These are phyloP conservation scores for Hippophae tibetana DNA, from an alignment of 306 rosid genomes.

Conservation along the genomic window DNA sequence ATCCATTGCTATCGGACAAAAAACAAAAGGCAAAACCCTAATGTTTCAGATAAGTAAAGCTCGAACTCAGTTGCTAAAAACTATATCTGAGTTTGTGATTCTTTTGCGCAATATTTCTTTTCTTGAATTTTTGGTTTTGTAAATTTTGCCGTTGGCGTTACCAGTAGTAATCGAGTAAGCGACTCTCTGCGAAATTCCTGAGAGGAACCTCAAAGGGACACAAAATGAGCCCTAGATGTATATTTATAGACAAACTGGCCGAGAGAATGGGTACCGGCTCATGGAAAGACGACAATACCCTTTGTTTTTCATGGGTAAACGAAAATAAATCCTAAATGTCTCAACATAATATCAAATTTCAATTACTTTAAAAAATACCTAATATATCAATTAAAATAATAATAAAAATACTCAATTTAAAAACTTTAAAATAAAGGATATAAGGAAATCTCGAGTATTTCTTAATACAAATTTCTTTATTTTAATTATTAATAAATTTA, in stretches of 20 bases:
- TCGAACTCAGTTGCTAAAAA: conserved; percentile 12
- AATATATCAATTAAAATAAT: too few species aligned
- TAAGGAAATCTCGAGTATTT: too few species aligned
- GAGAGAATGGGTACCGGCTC: not conserved
- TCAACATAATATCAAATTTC: too few species aligned
- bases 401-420: too few species aligned
- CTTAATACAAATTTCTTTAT: too few species aligned
- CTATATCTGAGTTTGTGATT: not conserved
- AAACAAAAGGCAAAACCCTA: conserved; percentile 6
- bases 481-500: too few species aligned
- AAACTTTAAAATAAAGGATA: too few species aligned
- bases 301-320: too few species aligned
- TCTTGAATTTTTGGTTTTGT: not conserved
- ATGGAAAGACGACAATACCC: conserved; percentile 16
- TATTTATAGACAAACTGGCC: conserved; percentile 51
- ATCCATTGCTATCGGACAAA: conserved; percentile 64
- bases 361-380: too few species aligned
- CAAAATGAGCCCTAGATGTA: not conserved
- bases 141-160: not conserved
- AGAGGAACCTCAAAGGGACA: not conserved
- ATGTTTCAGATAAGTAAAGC: conserved; percentile 13
- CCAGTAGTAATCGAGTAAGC: not conserved
- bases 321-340: too few species aligned
- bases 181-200: conserved; percentile 17
- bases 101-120: not conserved